Conservation (phyloP, 305 asterid species). For the Nicotiana rustica region DNA sequence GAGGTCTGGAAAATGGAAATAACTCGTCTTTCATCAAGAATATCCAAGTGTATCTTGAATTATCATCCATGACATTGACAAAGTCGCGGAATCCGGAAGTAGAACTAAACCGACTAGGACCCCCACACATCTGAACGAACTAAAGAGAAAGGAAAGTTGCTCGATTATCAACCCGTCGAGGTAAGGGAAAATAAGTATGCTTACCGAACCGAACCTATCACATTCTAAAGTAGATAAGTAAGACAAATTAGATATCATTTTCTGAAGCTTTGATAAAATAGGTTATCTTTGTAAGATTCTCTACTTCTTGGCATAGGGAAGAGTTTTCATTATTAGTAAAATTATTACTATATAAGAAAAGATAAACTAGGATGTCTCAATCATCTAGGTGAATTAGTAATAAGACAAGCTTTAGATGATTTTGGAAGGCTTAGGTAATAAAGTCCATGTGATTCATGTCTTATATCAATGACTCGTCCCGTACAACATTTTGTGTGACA, state of each 20-base stretch:
- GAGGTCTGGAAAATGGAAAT: background rate
- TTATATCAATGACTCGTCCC: background rate
- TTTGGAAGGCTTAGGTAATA: background rate
- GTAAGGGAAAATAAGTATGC: background rate
- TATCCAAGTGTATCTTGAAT: background rate
- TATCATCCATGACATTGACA: background rate
- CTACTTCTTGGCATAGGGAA: background rate
- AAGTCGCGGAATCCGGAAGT: background rate
- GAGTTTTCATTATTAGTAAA: background rate
- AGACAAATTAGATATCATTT: background rate
- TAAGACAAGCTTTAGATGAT: background rate
- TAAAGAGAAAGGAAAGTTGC: background rate
- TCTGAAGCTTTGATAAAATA: background rate
- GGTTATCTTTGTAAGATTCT: background rate
- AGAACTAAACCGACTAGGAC: background rate
- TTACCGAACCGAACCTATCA: background rate
- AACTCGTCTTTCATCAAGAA: background rate
- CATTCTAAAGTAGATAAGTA: background rate
- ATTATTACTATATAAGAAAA: background rate
- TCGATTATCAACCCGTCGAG: background rate
- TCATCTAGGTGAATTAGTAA: conserved; percentile 1
- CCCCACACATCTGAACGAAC: background rate
- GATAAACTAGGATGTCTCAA: background rate
- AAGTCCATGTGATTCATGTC: background rate
- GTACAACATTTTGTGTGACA: background rate